Evolutionary conservation across 2,329 filamentous ascomycete genomes (phyloP).

Genomic region (Coleophoma eucalyptorum): DNA sequence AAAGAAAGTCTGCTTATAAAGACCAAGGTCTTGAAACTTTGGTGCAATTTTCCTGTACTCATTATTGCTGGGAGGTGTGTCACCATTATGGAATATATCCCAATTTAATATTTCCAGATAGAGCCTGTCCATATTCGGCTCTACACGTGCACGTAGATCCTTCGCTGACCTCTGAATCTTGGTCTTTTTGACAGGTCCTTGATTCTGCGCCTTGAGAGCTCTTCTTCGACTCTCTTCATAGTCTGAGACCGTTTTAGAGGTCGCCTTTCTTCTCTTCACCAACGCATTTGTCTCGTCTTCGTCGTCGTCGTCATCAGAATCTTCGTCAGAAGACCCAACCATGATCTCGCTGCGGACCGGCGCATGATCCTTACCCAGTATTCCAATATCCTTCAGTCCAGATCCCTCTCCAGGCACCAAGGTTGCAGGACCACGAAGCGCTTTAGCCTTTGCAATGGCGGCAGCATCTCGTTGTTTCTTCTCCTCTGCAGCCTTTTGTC

Average conservation of each 20-base stretch:
- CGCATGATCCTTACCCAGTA: conserved; percentile 75
- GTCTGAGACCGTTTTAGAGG: conserved; percentile 28
- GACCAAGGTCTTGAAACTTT: conserved; percentile 68
- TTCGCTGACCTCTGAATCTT: conserved; percentile 79
- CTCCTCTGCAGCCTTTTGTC: conserved; percentile 71
- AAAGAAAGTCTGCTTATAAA: conserved; percentile 88
- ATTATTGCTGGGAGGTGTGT: conserved; percentile 75
- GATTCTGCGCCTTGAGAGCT: conserved; percentile 47
- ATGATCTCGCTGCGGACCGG: conserved; percentile 80
- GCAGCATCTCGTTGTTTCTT: conserved; percentile 69
- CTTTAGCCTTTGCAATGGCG: conserved; percentile 66
- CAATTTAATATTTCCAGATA: conserved; percentile 86
- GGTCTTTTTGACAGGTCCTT: conserved; percentile 78
- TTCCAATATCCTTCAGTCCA: conserved; percentile 67
- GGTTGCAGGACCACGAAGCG: conserved; percentile 44
- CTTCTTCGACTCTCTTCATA: conserved; percentile 41
- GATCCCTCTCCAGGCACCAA: conserved; percentile 74
- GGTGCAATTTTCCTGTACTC: conserved; percentile 74
- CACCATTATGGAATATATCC: conserved; percentile 90
- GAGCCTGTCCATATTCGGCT: conserved; percentile 80
- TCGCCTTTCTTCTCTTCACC: conserved; percentile 39
- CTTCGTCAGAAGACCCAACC: conserved; percentile 72
- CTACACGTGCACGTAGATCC: conserved; percentile 89
- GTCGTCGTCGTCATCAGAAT: conserved; percentile 71
- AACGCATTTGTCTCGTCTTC: conserved; percentile 47